These are phyloP conservation scores for Rubus idaeus DNA, from an alignment of 306 rosid species.

Conservation along the genomic window DNA sequence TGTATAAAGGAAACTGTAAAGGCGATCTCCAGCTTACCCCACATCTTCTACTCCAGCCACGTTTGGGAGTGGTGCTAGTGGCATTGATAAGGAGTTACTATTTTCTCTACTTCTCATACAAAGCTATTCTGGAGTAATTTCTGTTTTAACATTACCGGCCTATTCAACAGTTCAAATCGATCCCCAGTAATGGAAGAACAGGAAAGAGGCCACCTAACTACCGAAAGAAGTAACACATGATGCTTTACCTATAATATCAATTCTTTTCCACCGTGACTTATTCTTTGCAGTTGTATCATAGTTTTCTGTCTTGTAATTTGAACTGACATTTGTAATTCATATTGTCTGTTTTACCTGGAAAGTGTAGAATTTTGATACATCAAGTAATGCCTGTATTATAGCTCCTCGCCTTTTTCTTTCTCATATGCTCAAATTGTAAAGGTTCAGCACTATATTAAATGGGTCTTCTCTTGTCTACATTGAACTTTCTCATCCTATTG, in stretches of 20 bases:
- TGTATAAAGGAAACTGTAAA: slow-evolving; percentile 23
- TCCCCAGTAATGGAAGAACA: slow-evolving; percentile 41
- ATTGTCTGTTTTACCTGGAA: neutral
- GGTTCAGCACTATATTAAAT: neutral
- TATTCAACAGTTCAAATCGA: slow-evolving; percentile 30
- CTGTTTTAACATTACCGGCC: slow-evolving; percentile 46
- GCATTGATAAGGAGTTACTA: slow-evolving; percentile 22
- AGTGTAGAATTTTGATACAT: slow-evolving; percentile 7
- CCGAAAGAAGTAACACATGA: slow-evolving; percentile 14
- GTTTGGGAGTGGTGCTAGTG: slow-evolving; percentile 13
- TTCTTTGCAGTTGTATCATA: slow-evolving; percentile 50
- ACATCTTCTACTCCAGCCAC: slow-evolving; percentile 24
- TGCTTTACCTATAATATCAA: slow-evolving; percentile 6
- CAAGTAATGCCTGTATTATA: slow-evolving; percentile 10
- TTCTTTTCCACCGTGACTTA: slow-evolving; percentile 14
- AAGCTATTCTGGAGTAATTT: slow-evolving; percentile 34
- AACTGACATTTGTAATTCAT: slow-evolving; percentile 13
- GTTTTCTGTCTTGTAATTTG: slow-evolving; percentile 31
- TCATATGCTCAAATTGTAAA: slow-evolving; percentile 5
- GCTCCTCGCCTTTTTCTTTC: neutral
- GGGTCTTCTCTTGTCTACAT: neutral
- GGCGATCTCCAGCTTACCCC: slow-evolving; percentile 20
- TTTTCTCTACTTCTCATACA: slow-evolving; percentile 30
- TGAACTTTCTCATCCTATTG: neutral
- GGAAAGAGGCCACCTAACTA: slow-evolving; percentile 17